Evolutionary conservation across 2,329 filamentous ascomycete species (phyloP).

Genomic region (Paradendryphiella salina): DNA sequence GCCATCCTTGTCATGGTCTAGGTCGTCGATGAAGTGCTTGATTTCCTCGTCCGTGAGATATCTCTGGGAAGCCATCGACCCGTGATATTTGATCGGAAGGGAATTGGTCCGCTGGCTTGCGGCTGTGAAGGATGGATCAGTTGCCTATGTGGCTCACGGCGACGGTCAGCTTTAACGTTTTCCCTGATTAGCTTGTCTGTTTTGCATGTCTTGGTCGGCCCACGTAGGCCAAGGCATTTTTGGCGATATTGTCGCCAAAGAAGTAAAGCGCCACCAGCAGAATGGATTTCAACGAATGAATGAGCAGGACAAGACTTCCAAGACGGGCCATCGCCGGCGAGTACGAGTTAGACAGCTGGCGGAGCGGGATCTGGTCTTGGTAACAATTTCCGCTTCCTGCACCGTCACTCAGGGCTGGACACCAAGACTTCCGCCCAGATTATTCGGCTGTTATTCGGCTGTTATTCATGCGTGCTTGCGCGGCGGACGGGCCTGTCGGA

Average conservation of each 20-base stretch:
- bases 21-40: conserved; percentile 55
- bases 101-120: neutral
- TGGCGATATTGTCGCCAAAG: conserved; percentile 8
- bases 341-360: conserved; percentile 11
- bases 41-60: conserved; percentile 54
- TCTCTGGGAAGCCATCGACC: conserved; percentile 30
- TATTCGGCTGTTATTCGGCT: neutral
- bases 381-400: conserved; percentile 7
- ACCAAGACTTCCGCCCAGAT: conserved; percentile 17
- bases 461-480: neutral
- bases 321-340: conserved; percentile 24
- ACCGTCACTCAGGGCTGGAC: conserved; percentile 4
- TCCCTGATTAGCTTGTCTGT: conserved; percentile 2
- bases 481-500: neutral
- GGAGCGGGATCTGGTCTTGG: conserved; percentile 18
- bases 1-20: conserved; percentile 58
- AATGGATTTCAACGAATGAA: conserved; percentile 14
- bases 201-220: conserved; percentile 14
- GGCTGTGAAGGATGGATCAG: neutral
- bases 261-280: conserved; percentile 12
- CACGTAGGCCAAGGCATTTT: conserved; percentile 38
- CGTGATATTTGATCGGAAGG: neutral
- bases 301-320: conserved; percentile 33
- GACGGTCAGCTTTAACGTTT: conserved; percentile 5
- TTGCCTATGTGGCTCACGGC: neutral